Evolutionary conservation across 805 yeast species (phyloP), one percentile per base, ranked within the genome.

Genomic region (Scheffersomyces lignosus): DNA sequence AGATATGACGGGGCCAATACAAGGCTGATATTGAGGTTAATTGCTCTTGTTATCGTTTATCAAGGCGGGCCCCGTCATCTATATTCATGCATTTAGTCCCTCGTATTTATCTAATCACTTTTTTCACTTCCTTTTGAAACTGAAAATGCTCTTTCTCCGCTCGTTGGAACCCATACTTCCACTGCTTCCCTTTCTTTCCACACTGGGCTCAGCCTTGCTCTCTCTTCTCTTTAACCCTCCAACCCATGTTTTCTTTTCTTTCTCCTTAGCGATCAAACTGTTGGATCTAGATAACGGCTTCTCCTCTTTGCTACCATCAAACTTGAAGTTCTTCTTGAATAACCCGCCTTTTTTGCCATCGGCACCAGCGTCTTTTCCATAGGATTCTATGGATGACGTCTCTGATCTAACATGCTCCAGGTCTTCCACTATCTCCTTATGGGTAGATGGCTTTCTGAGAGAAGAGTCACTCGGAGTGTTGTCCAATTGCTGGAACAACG

Each of bases 231-330:
- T 64, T 20, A 67, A 51, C 0, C 69, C 66, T 2, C 66, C 68
- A 4, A 66, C 68, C 70, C 71, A 65, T 24, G 64, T 54, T 37
- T 68, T 68, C 51, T 67, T 66, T 27, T 65, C 71, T 34, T 47
- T 50, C 27, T 10, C 24, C 10, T 20, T 20, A 7, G 24, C 24
- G 7, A 24, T 22, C 14, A 23, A 34, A 15, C 46, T 41, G 10
- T 41, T 38, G 3, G 44, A 31, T 3, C 48, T 29, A 2, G 55
- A 43, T 7, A 47, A 18, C 5, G 50, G 29, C 15, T 38, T 34
- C 14, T 47, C 54, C 10, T 35, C 47, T 20, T 41, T 45, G 24
- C 33, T 32, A 9, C 39, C 32, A 20, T 52, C 70, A 8, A 56
- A 39, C 45, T 56, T 56, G 39, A 64, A 63, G 26, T 54, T 56